These are phyloP conservation scores for Tillandsia fasciculata DNA, from an alignment of 176 grass and related monocot species.

Conservation along the genomic window DNA sequence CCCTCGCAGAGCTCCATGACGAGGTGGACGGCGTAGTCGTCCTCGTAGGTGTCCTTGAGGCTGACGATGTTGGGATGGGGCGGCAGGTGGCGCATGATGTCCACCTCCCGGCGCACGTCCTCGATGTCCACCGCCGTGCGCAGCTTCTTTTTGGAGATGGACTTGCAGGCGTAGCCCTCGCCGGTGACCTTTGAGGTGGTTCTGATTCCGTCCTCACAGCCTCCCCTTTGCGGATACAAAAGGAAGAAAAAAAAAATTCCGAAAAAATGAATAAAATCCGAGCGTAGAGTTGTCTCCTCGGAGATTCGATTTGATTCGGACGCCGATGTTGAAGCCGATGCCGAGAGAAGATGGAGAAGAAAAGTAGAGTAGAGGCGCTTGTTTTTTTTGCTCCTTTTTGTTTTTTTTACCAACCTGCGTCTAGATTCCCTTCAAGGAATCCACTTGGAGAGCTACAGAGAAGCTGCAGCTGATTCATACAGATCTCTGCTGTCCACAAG, in stretches of 20 bases:
- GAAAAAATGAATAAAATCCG: no score
- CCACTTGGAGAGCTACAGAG: not conserved
- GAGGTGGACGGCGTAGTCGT: constrained; percentile 77
- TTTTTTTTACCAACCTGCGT: no score
- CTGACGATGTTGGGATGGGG: constrained; percentile 70
- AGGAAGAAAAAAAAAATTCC: no score
- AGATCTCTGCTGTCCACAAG: not conserved
- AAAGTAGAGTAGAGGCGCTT: no score
- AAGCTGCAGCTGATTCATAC: not conserved
- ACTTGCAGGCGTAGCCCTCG: constrained; percentile 25
- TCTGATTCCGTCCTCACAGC: no score
- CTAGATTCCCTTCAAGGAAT: not conserved
- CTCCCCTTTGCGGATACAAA: no score
- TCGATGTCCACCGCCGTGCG: constrained; percentile 66
- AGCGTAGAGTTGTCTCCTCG: no score
- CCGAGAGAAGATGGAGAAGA: no score
- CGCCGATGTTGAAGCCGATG: no score
- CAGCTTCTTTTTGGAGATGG: constrained; percentile 28
- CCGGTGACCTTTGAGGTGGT: not conserved
- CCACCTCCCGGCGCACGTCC: constrained; percentile 90
- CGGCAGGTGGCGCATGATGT: constrained; percentile 93
- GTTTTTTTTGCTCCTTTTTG: no score
- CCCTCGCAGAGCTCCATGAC: constrained; percentile 99
- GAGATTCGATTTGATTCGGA: no score
- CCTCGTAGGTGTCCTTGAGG: constrained; percentile 84